These are phyloP conservation scores for Cryphonectria naterciae DNA, from an alignment of 2,329 filamentous ascomycete species.

Conservation along the genomic window DNA sequence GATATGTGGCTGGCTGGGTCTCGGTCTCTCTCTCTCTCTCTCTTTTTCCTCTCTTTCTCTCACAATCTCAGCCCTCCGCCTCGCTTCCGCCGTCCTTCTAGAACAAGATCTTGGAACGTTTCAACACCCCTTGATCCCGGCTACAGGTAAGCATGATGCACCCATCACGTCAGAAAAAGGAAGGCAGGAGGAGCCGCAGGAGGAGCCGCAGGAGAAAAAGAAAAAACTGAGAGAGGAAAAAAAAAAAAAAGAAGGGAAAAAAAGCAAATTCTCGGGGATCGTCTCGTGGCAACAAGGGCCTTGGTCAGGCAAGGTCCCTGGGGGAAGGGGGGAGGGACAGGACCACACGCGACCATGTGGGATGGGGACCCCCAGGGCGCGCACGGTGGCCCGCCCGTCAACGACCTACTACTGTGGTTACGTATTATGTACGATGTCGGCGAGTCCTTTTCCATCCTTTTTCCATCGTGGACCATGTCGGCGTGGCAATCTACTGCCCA, in stretches of 20 bases:
- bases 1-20: not conserved
- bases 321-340: not conserved
- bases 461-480: not conserved
- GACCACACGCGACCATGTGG: not conserved
- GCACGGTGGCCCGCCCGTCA: not conserved
- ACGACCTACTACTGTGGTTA: not conserved
- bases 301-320: not conserved
- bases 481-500: not conserved
- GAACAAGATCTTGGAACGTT: constrained; percentile 22
- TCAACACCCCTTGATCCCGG: constrained; percentile 1
- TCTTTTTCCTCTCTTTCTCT: too few species aligned
- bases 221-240: too few species aligned
- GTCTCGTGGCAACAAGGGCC: constrained; percentile 4
- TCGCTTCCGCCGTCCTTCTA: constrained; percentile 21
- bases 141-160: not conserved
- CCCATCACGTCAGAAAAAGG: not conserved
- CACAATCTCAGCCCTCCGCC: not conserved
- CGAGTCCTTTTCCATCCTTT: not conserved
- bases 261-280: not conserved
- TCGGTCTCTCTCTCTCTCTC: not conserved
- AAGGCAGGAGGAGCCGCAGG: not conserved
- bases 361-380: not conserved
- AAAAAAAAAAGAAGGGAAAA: too few species aligned
- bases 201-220: too few species aligned
- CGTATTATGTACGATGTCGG: not conserved